Percentiles rank a stretch among this genome's conserved stretches.
Evolutionary conservation across 139 green algal genomes (phyloP).

Genomic region (Asterochloris sp.): DNA sequence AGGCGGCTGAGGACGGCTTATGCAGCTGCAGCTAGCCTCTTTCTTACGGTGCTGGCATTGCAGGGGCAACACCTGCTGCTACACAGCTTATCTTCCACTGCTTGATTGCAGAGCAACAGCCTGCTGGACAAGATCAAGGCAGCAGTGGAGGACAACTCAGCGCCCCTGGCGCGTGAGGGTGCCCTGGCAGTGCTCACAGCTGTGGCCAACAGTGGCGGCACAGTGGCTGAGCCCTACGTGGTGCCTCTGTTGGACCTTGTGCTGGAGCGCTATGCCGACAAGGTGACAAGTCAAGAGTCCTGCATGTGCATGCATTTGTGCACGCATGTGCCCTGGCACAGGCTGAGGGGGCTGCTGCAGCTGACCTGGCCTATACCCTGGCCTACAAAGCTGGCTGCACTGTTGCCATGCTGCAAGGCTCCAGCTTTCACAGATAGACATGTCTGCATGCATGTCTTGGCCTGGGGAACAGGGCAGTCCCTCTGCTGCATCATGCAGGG

Average conservation of each 20-base stretch:
- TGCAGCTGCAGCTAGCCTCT: neutral
- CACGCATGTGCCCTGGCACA: neutral
- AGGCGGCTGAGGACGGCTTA: neutral
- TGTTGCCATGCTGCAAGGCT: neutral
- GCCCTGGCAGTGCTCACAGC: slow-evolving; percentile 35
- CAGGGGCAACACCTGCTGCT: neutral
- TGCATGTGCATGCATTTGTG: neutral
- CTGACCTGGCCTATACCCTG: neutral
- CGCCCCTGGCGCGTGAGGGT: slow-evolving; percentile 37
- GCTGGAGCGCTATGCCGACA: slow-evolving; percentile 66
- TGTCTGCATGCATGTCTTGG: neutral
- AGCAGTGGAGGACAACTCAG: slow-evolving; percentile 30
- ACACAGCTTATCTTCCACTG: neutral
- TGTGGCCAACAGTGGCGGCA: slow-evolving; percentile 36
- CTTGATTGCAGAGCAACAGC: slow-evolving; percentile 6
- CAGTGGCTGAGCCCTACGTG: slow-evolving; percentile 61
- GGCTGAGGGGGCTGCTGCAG: neutral
- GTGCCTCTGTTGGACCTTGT: slow-evolving; percentile 54
- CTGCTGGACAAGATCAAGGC: slow-evolving; percentile 21
- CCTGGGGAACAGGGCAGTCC: neutral
- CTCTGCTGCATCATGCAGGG: neutral
- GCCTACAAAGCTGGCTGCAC: neutral
- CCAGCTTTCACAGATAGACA: too few relatives aligned
- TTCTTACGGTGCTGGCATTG: neutral
- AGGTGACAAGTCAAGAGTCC: slow-evolving; percentile 29